Base-by-base conservation (phyloP, 73 alveolate genomes). In the Tetrahymena malaccensis region DNA sequence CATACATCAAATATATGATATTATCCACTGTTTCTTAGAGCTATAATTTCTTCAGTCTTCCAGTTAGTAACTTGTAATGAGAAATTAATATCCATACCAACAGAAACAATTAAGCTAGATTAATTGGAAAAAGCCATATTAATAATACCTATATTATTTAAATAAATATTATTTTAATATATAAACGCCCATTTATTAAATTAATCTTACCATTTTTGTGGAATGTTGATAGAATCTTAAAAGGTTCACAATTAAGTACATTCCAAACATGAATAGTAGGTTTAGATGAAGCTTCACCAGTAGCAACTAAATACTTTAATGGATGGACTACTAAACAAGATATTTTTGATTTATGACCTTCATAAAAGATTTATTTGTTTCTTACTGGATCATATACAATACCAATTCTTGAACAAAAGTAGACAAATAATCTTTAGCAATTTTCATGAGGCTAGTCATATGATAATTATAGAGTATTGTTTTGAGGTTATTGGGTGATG, bases 241-340 rank as follows among this genome's bases (percentile, higher is more conserved):
- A 85, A 17, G 99, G 98, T 93, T 98, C 99, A 17, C 98, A 96
- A 25, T 97, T 98, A 27, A 95, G 96, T 13, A 98, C 99, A 95
- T 98, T 97, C 99, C 99, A 98, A 34, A 98, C 98, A 94, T 98
- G 99, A 16, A 98, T 97, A 35, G 94, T 55, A 35, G 98, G 98
- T 93, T 94, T 96, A 25, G 94, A 38, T 93, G 97, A 96, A 35
- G 98, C 99, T 94, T 98, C 99, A 1, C 99, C 99, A 83, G 99
- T 98, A 43, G 99, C 99, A 0, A 98, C 98, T 84, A 97, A 94
- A 95, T 97, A 95, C 55, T 98, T 95, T 89, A 95, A 94, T 13
- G 99, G 98, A 96, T 98, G 99, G 85, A 97, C 94, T 19, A 99
- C 99, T 22, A 98, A 94, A 25, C 99, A 98, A 31, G 99, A 96